phyloP scores from a whole-genome alignment of 345 rosid species.

The Odontarrhena argentea region DNA sequence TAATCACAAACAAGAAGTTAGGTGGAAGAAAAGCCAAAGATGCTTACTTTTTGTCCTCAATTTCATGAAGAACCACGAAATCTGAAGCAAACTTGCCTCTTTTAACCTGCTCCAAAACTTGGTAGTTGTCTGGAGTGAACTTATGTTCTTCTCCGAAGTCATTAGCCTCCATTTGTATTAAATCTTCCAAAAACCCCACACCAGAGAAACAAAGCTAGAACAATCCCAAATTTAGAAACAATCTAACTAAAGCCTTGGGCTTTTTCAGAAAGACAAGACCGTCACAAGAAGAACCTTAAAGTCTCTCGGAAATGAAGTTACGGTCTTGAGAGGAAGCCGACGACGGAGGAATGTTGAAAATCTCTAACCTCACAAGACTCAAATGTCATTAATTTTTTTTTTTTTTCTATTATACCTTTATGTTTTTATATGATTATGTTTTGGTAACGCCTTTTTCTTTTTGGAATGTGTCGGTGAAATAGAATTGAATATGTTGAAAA shows the following conservation, averaged over 20 bases:
- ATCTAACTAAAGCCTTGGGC: neutral
- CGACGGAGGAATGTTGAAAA: constrained; percentile 25
- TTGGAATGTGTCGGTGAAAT: constrained; percentile 29
- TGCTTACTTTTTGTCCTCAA: constrained; percentile 67
- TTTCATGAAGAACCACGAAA: constrained; percentile 78
- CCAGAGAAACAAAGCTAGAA: constrained; percentile 9
- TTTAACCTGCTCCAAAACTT: constrained; percentile 83
- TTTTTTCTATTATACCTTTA: neutral
- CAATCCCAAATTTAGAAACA: neutral
- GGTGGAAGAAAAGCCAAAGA: neutral
- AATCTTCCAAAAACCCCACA: constrained; percentile 10
- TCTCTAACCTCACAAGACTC: constrained; percentile 17
- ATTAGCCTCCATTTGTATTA: constrained; percentile 34
- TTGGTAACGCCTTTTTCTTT: neutral
- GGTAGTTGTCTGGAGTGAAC: constrained; percentile 77
- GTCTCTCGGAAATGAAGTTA: neutral
- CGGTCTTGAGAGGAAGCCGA: constrained; percentile 27
- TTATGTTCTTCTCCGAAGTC: constrained; percentile 35
- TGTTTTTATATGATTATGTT: neutral
- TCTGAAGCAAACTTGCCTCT: constrained; percentile 85
- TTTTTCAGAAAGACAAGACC: constrained; percentile 16
- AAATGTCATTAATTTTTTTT: neutral
- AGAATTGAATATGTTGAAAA: constrained; percentile 2
- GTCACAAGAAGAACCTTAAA: neutral
- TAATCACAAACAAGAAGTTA: neutral